phyloP scores from a whole-genome alignment of 306 rosid genomes.

The Vigna hirtella region DNA sequence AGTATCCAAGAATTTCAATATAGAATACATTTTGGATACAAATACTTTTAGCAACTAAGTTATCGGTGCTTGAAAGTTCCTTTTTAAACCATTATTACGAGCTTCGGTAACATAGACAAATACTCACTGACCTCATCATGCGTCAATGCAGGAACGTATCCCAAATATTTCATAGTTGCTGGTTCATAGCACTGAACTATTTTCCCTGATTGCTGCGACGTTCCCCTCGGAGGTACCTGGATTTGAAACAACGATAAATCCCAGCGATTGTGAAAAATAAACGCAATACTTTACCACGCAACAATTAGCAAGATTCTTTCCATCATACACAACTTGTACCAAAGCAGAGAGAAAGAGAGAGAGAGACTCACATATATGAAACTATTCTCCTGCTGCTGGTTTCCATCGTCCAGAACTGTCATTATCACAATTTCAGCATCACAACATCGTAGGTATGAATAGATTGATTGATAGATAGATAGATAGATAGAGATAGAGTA shows the following conservation, averaged over 20 bases:
- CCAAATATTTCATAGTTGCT: conserved; percentile 91
- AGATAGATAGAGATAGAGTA: conserved; percentile 34
- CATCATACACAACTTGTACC: not conserved
- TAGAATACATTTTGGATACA: not conserved
- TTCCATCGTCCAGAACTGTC: conserved; percentile 85
- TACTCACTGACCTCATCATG: conserved; percentile 67
- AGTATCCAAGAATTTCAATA: not conserved
- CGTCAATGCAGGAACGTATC: conserved; percentile 73
- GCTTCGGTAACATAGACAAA: not conserved
- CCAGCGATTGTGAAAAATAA: conserved; percentile 8
- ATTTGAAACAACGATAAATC: conserved; percentile 28
- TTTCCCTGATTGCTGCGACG: conserved; percentile 68
- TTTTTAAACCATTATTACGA: not conserved
- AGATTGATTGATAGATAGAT: not conserved
- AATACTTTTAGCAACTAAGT: not conserved
- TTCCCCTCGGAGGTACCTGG: conserved; percentile 87
- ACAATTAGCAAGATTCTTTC: not conserved
- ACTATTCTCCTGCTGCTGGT: conserved; percentile 78
- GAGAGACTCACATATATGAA: conserved; percentile 72
- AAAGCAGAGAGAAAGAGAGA: not conserved
- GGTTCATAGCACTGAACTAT: conserved; percentile 92
- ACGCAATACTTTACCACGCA: not conserved
- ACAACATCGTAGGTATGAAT: not conserved
- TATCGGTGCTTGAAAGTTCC: not conserved
- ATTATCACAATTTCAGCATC: conserved; percentile 39